Evolutionary conservation across 306 rosid genomes (phyloP), one percentile per base, ranked within the genome.

Genomic region (Gleditsia sinensis): DNA sequence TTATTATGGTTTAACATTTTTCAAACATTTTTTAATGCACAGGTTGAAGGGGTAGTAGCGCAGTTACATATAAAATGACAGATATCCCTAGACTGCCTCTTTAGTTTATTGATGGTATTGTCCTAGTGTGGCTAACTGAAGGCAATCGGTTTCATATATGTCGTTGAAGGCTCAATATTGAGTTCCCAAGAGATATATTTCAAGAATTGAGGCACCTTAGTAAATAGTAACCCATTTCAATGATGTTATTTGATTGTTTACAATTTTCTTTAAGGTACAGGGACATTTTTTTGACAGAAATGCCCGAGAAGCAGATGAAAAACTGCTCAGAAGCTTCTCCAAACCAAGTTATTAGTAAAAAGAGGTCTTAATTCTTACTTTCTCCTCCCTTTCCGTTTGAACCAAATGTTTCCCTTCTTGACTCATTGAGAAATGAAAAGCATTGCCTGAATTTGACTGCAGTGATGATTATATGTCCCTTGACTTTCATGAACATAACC

Each of bases 241-340:
- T 8, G 27, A 36, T 34, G 32, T 4, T 61, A 5, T 74, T 62
- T 50, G 51, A 14, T 34, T 69, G 62, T 42, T 64, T 55, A 66
- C 49, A 27, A 45, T 20, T 37, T 66, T 55, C 43, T 8, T 36
- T 50, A 14, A 36, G 7, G 5, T 62, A 12, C 65, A 83, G 84
- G 87, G 87, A n/a, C 79, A 71, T 34, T 71, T 75, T 43, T 71
- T 65, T 51, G 48, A 67, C 57, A 66, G 33, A 58, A 79, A 23
- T 74, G 87, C 87, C 54, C 50, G 63, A 46, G 87, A 83, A 72
- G 84, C 82, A 36, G 74, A 83, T 32, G 84, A 79, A 40, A 75
- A 60, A 71, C 83, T 46, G 50, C 79, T 19, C 63, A 83, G 32
- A 75, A 62, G 72, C 50, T 83, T 32, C 67, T 79, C 25, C 64